Evolutionary conservation across 78 protist genomes (phyloP), one percentile per base, ranked within the genome.

Genomic region (Tieghemostelium lacteum): DNA sequence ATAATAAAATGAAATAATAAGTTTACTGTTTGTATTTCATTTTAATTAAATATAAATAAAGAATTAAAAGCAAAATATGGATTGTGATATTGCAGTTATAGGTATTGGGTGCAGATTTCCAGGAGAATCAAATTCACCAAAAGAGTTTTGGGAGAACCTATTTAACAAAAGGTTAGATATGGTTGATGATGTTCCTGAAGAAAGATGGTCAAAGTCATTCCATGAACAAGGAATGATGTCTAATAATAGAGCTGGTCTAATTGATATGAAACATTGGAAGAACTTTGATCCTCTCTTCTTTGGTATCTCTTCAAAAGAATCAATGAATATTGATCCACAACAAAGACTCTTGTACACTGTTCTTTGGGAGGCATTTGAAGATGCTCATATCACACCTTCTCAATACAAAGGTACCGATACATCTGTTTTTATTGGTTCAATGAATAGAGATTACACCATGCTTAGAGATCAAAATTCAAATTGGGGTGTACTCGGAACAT

Each of bases 251-350:
- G 93, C 87, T 69, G 93, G 93, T 57, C 50, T 86, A 3, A 33
- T 77, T 2, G 37, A 66, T 5, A 85, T 67, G 0, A 64, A 73
- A 33, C 78, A 60, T 12, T 71, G 85, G 85, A 64, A 55, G 26
- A 63, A 61, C 4, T 86, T 92, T 61, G 97, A 95, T 88, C 71
- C 66, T 50, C 39, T 76, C 61, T 49, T 55, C 37, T 95, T 72
- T 65, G 85, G 65, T 28, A 55, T 96, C 4, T 29, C 93, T 1
- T 92, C 87, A 28, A 83, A 57, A 49, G 97, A 96, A 58, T 83
- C 96, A 6, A n/a, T 34, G 19, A 24, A 28, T 29, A 29, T 94
- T 28, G 97, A 96, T 45, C 97, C 97, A 33, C 95, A 95, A 83
- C 97, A 96, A 66, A 52, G 96, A 7, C 37, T 96, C 1, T 50